These are phyloP conservation scores for Blastobotrys persicus DNA, from an alignment of 1,139 yeast species.

Conservation along the genomic window DNA sequence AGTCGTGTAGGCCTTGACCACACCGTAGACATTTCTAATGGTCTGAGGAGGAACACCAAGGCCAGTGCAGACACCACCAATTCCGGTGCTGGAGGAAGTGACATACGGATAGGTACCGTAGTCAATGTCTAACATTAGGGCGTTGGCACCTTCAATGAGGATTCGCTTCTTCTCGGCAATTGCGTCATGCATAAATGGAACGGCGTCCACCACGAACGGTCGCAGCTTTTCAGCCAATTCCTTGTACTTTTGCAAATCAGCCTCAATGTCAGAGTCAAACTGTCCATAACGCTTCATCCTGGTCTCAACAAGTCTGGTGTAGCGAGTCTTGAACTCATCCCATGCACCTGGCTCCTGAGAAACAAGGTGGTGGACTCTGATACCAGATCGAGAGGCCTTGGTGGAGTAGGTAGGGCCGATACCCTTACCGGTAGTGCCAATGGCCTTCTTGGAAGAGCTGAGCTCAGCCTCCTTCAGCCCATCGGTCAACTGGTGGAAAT, in stretches of 20 bases:
- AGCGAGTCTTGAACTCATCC: constrained; percentile 82
- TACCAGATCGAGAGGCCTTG: constrained; percentile 94
- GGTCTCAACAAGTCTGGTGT: constrained; percentile 72
- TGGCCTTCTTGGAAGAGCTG: constrained; percentile 78
- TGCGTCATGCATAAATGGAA: constrained; percentile 85
- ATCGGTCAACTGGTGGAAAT: constrained; percentile 96
- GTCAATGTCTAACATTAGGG: constrained; percentile 94
- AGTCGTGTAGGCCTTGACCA: constrained; percentile 96
- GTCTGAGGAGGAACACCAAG: constrained; percentile 88
- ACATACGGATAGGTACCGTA: constrained; percentile 98
- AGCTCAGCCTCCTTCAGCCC: constrained; percentile 92
- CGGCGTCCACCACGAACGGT: constrained; percentile 93
- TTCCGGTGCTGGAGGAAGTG: constrained; percentile 91
- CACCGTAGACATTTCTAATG: constrained; percentile 84
- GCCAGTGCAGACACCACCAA: constrained; percentile 98
- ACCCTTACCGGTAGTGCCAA: constrained; percentile 99
- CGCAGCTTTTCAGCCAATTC: constrained; percentile 67
- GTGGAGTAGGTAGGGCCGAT: constrained; percentile 98
- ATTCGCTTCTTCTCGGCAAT: constrained; percentile 75
- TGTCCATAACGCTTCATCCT: constrained; percentile 90
- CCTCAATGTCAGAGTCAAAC: constrained; percentile 82
- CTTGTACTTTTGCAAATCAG: constrained; percentile 75
- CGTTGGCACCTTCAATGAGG: constrained; percentile 97
- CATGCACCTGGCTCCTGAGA: constrained; percentile 88
- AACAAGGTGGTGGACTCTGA: constrained; percentile 93